Conservation (phyloP, 192 early-diverging fungal species). For the Lobosporangium transversale region DNA sequence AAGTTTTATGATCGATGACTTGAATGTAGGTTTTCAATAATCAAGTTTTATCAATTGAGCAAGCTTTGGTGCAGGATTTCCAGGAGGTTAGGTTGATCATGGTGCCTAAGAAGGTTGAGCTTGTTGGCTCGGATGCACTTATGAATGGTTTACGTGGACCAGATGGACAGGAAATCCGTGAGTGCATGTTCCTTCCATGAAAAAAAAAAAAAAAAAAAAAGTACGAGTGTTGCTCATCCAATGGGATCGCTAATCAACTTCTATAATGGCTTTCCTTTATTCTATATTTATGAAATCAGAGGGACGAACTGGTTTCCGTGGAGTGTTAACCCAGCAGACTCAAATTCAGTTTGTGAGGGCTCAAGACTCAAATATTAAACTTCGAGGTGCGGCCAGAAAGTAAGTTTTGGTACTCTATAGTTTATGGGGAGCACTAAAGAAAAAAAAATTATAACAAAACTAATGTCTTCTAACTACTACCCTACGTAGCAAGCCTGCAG, state of each 20-base stretch:
- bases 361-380: constrained; percentile 76
- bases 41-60: constrained; percentile 83
- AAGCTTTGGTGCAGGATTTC: constrained; percentile 86
- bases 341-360: constrained; percentile 76
- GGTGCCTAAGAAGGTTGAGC: constrained; percentile 55
- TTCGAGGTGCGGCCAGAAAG: constrained; percentile 71
- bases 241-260: no score
- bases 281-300: constrained; percentile 2
- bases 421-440: no score
- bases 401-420: constrained; percentile 20
- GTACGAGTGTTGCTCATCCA: no score
- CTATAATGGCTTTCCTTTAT: no score
- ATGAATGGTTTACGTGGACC: constrained; percentile 50
- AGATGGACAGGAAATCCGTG: constrained; percentile 26
- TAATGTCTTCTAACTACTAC: no score
- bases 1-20: neutral
- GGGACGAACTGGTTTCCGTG: constrained; percentile 52
- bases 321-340: constrained; percentile 81
- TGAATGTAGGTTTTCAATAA: constrained; percentile 72
- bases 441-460: no score
- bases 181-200: no score
- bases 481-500: constrained; percentile 67
- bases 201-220: no score
- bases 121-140: constrained; percentile 66
- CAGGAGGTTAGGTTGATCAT: constrained; percentile 73